Evolutionary conservation across 2,329 filamentous ascomycete genomes (phyloP), one percentile per base, ranked within the genome.

Genomic region (Pseudogymnoascus sp.): DNA sequence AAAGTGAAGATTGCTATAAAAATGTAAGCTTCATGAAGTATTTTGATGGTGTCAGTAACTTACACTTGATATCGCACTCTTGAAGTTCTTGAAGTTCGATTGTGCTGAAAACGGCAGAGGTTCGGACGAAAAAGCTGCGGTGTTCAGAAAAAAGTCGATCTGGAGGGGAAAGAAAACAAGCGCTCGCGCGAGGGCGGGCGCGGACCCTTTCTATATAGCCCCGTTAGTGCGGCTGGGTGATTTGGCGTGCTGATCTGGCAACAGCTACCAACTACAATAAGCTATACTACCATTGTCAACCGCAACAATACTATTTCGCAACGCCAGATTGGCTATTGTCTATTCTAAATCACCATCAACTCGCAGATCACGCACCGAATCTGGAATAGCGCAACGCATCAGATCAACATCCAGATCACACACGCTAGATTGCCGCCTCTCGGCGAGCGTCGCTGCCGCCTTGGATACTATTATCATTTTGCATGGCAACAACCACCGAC

Each of bases 301-400:
- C n/a, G 4, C 23, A 53, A 53, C 47, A 31, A 31, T 53, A 53
- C 14, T 16, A 28, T 53, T 31, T 16, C 10, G 25, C 47, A 53
- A 53, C 47, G n/a, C 47, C 25, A 8, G 47, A 53, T 53, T 53
- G 47, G 50, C 50, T 33, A 56, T 56, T 56, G 50, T 56, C 50
- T 12, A 50, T 12, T 16, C 50, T 6, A 18, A 33, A 56, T 56
- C 50, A 56, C 50, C 14, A 18, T 6, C 28, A 33, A 33, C 16
- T 18, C 16, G 28, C 8, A 33, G 16, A 56, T 56, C 50, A 56
- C 50, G 1, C n/a, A 56, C 50, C 50, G 3, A 33, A 56, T 33
- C 25, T 8, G 50, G 50, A 56, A 33, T 56, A 56, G 50, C 11
- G n/a, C 28, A 56, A 56, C 10, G n/a, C 50, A 56, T 3, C 28